Base-by-base conservation (phyloP, 2,329 filamentous ascomycete genomes). In the Colletotrichum godetiae region DNA sequence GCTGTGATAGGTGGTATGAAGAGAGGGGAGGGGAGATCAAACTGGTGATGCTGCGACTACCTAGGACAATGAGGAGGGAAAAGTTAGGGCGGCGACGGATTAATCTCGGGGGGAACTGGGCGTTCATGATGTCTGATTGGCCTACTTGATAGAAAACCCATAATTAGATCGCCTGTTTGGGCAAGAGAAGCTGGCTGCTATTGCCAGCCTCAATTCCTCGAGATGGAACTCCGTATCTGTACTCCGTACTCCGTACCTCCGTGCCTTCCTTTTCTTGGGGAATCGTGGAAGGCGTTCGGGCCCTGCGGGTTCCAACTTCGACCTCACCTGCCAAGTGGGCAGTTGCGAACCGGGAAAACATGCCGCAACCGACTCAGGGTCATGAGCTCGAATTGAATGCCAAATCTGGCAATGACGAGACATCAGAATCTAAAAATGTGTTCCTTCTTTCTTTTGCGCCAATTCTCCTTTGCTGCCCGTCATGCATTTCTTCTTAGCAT, bases 341-440 rank as follows among this genome's bases (percentile, higher is more conserved):
- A 42, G 37, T 42, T 42, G 55, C 35, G 27, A 55, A 55, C 56
- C 58, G 64, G 69, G 13, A 68, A 46, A 62, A 68, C 63, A 68
- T 55, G 58, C 58, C 58, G 69, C 63, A 63, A 58, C 42, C 65
- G 65, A 68, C 58, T 59, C 65, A 72, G 6, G 65, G 65, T 52
- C 57, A 61, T 46, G 49, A 49, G 57, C 13, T 15, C 19, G 31
- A 61, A 37, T 37, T 46, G 35, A 61, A 19, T 37, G 19, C 22
- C 22, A 60, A 22, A 24, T 31, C 15, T 10, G 59, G 24, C 22
- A 46, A 15, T 62, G 55, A n/a, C 56, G 27, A 58, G 56, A 29
- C n/a, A 15, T 35, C 19, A 11, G 56, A 56, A 60, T 42, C 31
- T 27, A 22, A 5, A 56, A 27, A 22, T n/a, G 42, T 19, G 19